Conservation (phyloP, 2,329 filamentous ascomycete genomes). For the Alternaria novae-zelandiae region DNA sequence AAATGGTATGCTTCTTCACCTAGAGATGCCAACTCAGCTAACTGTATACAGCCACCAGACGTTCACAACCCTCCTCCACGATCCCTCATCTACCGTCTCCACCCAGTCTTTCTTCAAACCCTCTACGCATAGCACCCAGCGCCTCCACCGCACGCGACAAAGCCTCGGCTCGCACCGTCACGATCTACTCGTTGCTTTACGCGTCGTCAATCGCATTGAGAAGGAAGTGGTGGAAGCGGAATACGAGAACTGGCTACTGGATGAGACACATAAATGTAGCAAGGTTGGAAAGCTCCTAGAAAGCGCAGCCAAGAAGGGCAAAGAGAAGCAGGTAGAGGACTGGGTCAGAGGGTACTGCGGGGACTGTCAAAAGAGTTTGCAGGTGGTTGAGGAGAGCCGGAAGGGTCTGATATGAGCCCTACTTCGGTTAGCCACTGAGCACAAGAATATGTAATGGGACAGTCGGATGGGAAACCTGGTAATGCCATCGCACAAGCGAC, state of each 20-base stretch:
- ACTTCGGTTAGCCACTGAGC: neutral
- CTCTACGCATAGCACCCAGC: slow-evolving; percentile 51
- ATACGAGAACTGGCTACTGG: slow-evolving; percentile 90
- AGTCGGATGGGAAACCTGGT: neutral
- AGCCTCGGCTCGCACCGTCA: slow-evolving; percentile 84
- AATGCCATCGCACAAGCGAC: neutral
- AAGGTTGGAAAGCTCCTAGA: slow-evolving; percentile 61
- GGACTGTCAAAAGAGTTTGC: slow-evolving; percentile 59
- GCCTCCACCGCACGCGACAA: slow-evolving; percentile 79
- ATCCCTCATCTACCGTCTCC: slow-evolving; percentile 24
- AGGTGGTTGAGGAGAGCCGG: slow-evolving; percentile 9
- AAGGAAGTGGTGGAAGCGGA: slow-evolving; percentile 83
- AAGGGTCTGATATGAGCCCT: slow-evolving; percentile 14
- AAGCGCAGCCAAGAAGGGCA: slow-evolving; percentile 44
- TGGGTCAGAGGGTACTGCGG: slow-evolving; percentile 69
- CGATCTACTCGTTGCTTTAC: slow-evolving; percentile 87
- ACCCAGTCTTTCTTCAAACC: slow-evolving; percentile 29
- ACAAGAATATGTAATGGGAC: neutral
- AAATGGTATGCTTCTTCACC: slow-evolving; percentile 30
- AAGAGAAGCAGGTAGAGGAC: slow-evolving; percentile 55
- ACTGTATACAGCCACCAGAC: slow-evolving; percentile 40
- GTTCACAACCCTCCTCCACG: slow-evolving; percentile 44
- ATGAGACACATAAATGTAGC: slow-evolving; percentile 78
- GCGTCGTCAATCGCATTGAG: slow-evolving; percentile 88
- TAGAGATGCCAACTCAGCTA: slow-evolving; percentile 4